Evolutionary conservation across 305 asterid genomes (phyloP), one percentile per base, ranked within the genome.

Genomic region (Plantago coronopus): DNA sequence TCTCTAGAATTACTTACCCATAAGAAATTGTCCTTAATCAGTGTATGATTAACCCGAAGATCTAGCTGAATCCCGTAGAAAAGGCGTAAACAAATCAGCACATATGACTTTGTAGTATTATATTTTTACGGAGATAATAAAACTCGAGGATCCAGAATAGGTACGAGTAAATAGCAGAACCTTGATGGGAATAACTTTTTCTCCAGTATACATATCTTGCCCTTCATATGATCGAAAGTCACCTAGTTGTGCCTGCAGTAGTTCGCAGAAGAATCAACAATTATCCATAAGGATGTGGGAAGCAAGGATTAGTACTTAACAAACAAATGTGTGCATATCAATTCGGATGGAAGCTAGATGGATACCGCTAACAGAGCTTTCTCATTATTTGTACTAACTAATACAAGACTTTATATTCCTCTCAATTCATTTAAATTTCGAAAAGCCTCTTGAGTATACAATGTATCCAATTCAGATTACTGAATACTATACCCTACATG

Each of bases 161-260:
- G 40, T 34, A 16, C 20, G 19, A 15, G 17, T 31, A 31, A 48
- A 57, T 20, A 49, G 62, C 25, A 78, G 66, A 54, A 91, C 98
- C 98, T 89, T 93, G 77, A 93, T 89, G 20, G 97, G 97, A 51
- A 88, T 96, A 63, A 93, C 77, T 76, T 81, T 82, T 75, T 93
- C 97, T 18, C 96, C 96, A 48, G 89, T 83, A 74, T 81, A 78
- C 97, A 93, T 93, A 72, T 93, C 98, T 78, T 89, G 97, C 61
- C 97, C 98, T 74, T 93, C 97, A 63, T 83, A 85, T 10, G 97
- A 85, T 65, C 97, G 81, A 73, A 93, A 89, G 5, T 86, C 97
- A 18, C 74, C 51, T 66, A 93, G 75, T 61, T 93, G 98, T 21
- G 89, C 72, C 96, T 93, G 68, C 81, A 84, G 59, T 27, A 71